Percentiles rank a stretch among this genome's conserved stretches.
These are phyloP conservation scores for Blastobotrys illinoisensis DNA, from an alignment of 1,139 yeast species.

Conservation along the genomic window DNA sequence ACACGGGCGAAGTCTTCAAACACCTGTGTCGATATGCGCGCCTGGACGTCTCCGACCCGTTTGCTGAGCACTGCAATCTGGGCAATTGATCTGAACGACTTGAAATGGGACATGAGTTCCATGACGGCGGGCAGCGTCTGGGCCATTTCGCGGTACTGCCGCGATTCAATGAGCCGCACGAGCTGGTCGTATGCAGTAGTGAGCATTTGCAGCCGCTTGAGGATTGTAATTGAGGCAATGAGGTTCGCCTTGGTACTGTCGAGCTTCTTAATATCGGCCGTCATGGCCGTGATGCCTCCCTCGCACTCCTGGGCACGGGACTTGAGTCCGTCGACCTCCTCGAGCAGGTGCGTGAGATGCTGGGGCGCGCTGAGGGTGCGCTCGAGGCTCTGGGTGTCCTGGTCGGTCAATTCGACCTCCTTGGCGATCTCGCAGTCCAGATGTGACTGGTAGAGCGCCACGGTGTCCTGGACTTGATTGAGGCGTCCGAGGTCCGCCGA, in stretches of 20 bases:
- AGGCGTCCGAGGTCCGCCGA: constrained; percentile 20
- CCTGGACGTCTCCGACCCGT: constrained; percentile 58
- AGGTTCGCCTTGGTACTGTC: constrained; percentile 81
- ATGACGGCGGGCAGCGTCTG: constrained; percentile 70
- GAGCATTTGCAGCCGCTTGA: constrained; percentile 83
- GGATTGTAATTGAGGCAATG: constrained; percentile 75
- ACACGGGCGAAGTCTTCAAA: constrained; percentile 64
- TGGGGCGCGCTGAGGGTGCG: constrained; percentile 22
- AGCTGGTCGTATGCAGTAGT: constrained; percentile 71
- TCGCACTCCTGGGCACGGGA: constrained; percentile 54
- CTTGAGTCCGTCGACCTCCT: constrained; percentile 42
- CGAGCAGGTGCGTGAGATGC: constrained; percentile 37
- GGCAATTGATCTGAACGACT: constrained; percentile 75
- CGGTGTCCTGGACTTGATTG: constrained; percentile 21
- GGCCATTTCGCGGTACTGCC: constrained; percentile 61
- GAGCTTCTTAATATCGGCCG: constrained; percentile 67
- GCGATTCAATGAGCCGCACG: constrained; percentile 41
- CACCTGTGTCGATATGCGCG: constrained; percentile 63
- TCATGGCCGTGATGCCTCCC: constrained; percentile 58
- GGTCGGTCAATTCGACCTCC: constrained; percentile 32
- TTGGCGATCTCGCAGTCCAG: constrained; percentile 40
- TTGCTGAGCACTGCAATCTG: constrained; percentile 70
- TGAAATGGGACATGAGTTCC: constrained; percentile 71
- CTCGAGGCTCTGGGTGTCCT: constrained; percentile 22
- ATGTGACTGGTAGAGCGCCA: constrained; percentile 42